Evolutionary conservation across 2,329 filamentous ascomycete genomes (phyloP), one percentile per base, ranked within the genome.

Genomic region (Ophiocordyceps camponoti-saundersi): DNA sequence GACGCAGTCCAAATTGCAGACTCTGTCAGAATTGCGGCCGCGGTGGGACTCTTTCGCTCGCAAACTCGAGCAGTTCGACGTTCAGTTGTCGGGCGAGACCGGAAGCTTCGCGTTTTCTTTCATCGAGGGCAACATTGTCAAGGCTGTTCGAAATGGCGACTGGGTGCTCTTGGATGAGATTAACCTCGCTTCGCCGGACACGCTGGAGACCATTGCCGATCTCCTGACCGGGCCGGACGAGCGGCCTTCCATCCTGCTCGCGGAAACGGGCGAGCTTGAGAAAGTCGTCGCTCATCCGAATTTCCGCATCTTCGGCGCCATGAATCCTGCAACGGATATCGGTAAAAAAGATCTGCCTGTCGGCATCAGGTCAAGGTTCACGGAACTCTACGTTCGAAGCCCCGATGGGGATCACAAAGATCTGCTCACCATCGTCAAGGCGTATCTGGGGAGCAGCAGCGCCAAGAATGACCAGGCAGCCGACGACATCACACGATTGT

Each of bases 161-260:
- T 99, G 92, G 92, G 84, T 98, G 26, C 72, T 99, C 18, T 73
- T 96, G 23, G 92, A 99, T 59, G 92, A 99, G 63, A 94, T 99
- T 57, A 99, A 98, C 59, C 67, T 99, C 51, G 92, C 92, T 6
- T 90, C 90, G 0, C 82, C 92, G 0, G 93, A 98, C 59, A 96
- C 92, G 0, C 68, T 99, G 4, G 92, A 98, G 62, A 89, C 88
- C 51, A 85, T 99, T 49, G 84, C 87, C 5, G 90, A 95, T 63
- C 72, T 99, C 10, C 70, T 99, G 46, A 80, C 82, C 46, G 85
- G 85, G 8, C 73, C 77, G 11, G 77, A 78, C 50, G 78, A 79
- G 32, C 70, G 71, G 0, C 90, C 90, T 1, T 95, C 86, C 0
- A 80, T 98, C 43, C 67, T 98, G 5, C 73, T 99, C 8, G 89